phyloP scores from a whole-genome alignment of 306 rosid species.

The Boehmeria nivea region DNA sequence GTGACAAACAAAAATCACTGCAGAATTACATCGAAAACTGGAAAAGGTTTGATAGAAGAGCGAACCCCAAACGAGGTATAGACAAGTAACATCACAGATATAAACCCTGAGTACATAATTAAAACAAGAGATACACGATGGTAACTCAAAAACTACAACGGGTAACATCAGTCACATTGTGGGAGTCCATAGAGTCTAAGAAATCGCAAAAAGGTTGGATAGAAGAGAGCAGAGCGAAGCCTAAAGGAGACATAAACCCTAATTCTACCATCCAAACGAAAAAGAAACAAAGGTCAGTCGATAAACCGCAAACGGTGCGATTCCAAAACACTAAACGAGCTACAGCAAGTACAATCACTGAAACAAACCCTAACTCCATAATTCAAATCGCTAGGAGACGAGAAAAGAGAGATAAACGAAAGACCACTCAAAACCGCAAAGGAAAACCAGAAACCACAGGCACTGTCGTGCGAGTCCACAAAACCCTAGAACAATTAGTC shows the following conservation, averaged over 20 bases:
- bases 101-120: not conserved
- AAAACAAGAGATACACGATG: not conserved
- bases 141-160: no score
- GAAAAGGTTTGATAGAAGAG: not conserved
- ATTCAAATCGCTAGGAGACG: not conserved
- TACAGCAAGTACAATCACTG: not conserved
- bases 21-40: not conserved
- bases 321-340: no score
- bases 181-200: no score
- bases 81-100: not conserved
- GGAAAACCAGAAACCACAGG: not conserved
- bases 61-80: not conserved
- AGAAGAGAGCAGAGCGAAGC: no score
- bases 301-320: no score
- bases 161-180: no score
- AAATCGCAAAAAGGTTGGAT: no score
- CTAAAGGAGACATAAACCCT: no score
- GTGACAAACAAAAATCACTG: not conserved
- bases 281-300: no score
- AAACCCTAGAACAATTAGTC: not conserved
- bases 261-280: no score
- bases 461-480: not conserved
- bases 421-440: no score
- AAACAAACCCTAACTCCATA: not conserved
- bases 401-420: not conserved